Percentiles rank a stretch among this genome's conserved stretches.
Evolutionary conservation across 164 flowering plant species (phyloP).

Genomic region (Annona cherimola): DNA sequence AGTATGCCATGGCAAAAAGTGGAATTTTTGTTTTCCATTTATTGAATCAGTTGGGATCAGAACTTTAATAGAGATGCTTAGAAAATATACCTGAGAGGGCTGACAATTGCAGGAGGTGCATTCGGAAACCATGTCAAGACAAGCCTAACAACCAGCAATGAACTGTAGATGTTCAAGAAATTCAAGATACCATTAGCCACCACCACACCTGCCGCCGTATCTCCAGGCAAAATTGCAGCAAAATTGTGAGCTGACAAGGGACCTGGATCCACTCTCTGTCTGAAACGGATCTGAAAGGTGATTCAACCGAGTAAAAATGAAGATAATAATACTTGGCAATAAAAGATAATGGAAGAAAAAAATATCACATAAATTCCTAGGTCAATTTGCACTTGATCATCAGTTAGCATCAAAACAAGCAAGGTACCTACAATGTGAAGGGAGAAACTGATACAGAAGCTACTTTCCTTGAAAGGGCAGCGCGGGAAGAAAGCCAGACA

Average conservation of each 20-base stretch:
- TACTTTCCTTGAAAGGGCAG: not conserved
- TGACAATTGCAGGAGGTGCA: slow-evolving; percentile 84
- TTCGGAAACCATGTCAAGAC: slow-evolving; percentile 98
- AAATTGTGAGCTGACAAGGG: slow-evolving; percentile 47
- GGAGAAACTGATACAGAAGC: not conserved
- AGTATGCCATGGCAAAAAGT: not conserved
- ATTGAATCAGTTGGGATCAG: not conserved
- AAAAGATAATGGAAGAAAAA: not conserved
- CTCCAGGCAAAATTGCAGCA: slow-evolving; percentile 90
- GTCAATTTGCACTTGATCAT: too few species aligned
- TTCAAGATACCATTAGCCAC: slow-evolving; percentile 72
- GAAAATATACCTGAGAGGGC: slow-evolving; percentile 72
- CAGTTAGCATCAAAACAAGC: not conserved
- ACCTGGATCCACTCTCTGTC: slow-evolving; percentile 26
- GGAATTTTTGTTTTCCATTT: not conserved
- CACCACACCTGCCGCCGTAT: slow-evolving; percentile 89
- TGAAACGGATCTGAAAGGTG: slow-evolving; percentile 39
- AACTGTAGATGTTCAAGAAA: slow-evolving; percentile 82
- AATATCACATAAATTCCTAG: too few species aligned
- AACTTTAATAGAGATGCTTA: not conserved
- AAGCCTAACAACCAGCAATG: slow-evolving; percentile 74
- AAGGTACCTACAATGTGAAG: not conserved
- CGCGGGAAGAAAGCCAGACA: not conserved
- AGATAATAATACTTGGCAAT: not conserved
- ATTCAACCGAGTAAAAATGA: not conserved